Conservation (phyloP, 2,329 filamentous ascomycete species). For the Mycocentrospora acerina region DNA sequence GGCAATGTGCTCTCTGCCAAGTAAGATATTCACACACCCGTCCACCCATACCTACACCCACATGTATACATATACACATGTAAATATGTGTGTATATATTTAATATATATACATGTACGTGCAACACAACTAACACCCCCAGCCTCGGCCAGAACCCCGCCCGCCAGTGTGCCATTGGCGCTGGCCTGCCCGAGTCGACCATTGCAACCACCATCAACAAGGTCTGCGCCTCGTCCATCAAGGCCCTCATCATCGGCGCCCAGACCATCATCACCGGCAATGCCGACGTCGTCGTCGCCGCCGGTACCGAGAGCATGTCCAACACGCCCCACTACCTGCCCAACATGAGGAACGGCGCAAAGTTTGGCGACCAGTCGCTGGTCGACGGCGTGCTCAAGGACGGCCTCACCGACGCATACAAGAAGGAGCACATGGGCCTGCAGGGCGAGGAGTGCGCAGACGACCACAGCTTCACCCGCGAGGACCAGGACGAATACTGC, state of each 20-base stretch:
- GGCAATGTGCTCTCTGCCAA: constrained; percentile 97
- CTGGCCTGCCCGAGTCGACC: constrained; percentile 77
- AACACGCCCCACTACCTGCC: constrained; percentile 96
- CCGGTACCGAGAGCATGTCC: constrained; percentile 97
- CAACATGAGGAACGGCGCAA: constrained; percentile 79
- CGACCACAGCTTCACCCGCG: constrained; percentile 78
- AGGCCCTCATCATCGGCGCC: constrained; percentile 90
- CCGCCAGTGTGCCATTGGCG: constrained; percentile 87
- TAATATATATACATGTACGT: no score
- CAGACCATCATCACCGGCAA: constrained; percentile 98
- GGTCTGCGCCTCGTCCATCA: constrained; percentile 93
- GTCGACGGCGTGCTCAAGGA: constrained; percentile 93
- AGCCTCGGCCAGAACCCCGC: constrained; percentile 96
- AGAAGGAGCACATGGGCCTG: constrained; percentile 96
- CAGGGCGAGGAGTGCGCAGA: constrained; percentile 87
- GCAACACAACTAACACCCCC: no score
- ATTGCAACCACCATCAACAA: constrained; percentile 97
- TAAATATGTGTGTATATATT: no score
- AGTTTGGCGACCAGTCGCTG: constrained; percentile 88
- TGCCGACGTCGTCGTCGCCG: constrained; percentile 88
- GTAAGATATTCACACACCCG: constrained; percentile 54
- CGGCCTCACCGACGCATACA: constrained; percentile 90
- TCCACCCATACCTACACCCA: no score
- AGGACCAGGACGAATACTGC: constrained; percentile 92
- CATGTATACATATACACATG: no score